Evolutionary conservation across 306 rosid species (phyloP).

Genomic region (Senna siamea): DNA sequence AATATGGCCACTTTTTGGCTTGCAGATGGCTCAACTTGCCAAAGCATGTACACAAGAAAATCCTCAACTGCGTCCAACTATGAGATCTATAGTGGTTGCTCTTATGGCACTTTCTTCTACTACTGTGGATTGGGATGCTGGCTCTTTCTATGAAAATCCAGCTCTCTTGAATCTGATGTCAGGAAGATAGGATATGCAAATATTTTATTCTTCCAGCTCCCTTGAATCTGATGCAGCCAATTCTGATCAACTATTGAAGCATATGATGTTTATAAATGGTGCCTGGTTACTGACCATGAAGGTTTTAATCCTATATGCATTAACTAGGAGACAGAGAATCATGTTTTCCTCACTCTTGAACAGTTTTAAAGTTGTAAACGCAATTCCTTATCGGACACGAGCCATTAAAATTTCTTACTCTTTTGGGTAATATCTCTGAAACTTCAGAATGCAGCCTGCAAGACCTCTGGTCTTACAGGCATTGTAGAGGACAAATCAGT

Average conservation of each 20-base stretch:
- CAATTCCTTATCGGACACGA: not conserved
- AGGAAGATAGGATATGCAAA: slow-evolving; percentile 64
- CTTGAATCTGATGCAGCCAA: not conserved
- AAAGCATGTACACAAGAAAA: slow-evolving; percentile 83
- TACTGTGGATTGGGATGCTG: slow-evolving; percentile 86
- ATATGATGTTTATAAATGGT: not conserved
- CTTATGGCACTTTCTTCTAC: slow-evolving; percentile 87
- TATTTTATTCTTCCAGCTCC: not conserved
- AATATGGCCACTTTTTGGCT: slow-evolving; percentile 29
- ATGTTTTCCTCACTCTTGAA: not conserved
- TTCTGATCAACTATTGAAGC: not conserved
- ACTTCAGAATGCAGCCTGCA: slow-evolving; percentile 52
- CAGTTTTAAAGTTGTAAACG: not conserved
- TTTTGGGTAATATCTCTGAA: slow-evolving; percentile 46
- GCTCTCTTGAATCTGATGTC: slow-evolving; percentile 80
- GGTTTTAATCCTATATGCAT: not conserved
- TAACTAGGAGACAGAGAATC: not conserved
- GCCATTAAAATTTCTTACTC: slow-evolving; percentile 20
- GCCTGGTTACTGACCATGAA: not conserved
- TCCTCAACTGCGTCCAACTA: slow-evolving; percentile 87
- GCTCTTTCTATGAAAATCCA: slow-evolving; percentile 76
- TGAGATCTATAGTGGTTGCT: slow-evolving; percentile 96
- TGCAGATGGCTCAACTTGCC: slow-evolving; percentile 90
- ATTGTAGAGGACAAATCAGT: slow-evolving; percentile 71
- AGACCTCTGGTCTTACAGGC: slow-evolving; percentile 50